Conservation (phyloP, 306 rosid species). For the Oxytropis ochrocephala region DNA sequence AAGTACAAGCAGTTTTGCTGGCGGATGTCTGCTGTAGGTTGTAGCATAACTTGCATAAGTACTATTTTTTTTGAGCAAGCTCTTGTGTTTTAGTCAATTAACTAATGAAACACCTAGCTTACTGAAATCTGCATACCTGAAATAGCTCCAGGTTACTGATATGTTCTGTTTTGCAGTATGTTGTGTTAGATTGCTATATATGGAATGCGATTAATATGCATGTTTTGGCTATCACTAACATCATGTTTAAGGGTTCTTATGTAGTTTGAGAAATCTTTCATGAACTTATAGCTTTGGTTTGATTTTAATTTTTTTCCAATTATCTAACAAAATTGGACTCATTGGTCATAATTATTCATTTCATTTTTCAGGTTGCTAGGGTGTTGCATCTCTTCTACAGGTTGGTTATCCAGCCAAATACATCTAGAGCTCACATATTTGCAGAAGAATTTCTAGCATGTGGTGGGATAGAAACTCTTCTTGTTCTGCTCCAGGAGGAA, state of each 20-base stretch:
- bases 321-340: conserved; percentile 1
- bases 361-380: conserved; percentile 77
- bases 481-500: conserved; percentile 90
- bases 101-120: neutral
- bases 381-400: conserved; percentile 90
- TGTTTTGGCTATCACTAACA: conserved; percentile 1
- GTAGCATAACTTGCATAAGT: neutral
- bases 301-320: neutral
- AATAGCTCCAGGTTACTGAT: neutral
- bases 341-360: conserved; percentile 8
- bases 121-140: neutral
- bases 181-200: neutral
- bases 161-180: neutral
- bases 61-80: neutral
- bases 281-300: conserved; percentile 5
- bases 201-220: neutral
- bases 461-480: conserved; percentile 96
- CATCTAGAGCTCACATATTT: conserved; percentile 84
- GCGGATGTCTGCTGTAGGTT: neutral
- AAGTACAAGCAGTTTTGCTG: neutral
- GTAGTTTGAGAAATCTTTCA: neutral
- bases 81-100: neutral
- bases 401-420: conserved; percentile 92
- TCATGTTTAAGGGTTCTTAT: conserved; percentile 11
- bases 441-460: conserved; percentile 85